Conservation (phyloP, 2,329 filamentous ascomycete genomes). For the Colletotrichum camelliae region DNA sequence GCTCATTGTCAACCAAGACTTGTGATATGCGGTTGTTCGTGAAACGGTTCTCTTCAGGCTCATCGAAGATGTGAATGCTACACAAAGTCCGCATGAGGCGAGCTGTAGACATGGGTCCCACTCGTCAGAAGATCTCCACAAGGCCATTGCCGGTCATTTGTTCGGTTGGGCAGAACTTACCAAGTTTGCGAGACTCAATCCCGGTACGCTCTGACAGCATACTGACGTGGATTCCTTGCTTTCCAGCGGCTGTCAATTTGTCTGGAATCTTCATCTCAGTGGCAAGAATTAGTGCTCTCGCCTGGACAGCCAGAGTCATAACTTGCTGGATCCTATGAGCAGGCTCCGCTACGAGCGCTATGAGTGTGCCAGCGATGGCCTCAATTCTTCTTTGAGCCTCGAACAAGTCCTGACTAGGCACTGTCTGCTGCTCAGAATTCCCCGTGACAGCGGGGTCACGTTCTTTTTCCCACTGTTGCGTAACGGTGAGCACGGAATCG, state of each 20-base stretch:
- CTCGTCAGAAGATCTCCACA: background rate
- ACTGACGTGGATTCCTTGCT: conserved; percentile 30
- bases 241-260: conserved; percentile 29
- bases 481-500: background rate
- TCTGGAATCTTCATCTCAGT: conserved; percentile 37
- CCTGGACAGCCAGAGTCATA: conserved; percentile 37
- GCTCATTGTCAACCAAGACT: conserved; percentile 37
- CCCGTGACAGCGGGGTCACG: background rate
- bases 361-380: conserved; percentile 35
- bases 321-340: conserved; percentile 35
- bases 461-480: background rate
- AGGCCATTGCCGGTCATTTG: background rate
- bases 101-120: conserved; percentile 24
- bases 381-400: conserved; percentile 36
- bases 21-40: conserved; percentile 41
- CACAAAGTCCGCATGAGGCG: conserved; percentile 38
- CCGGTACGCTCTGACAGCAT: conserved; percentile 25
- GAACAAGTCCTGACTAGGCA: conserved; percentile 25
- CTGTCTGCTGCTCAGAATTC: background rate
- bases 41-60: conserved; percentile 32
- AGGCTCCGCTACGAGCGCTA: conserved; percentile 37
- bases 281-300: conserved; percentile 37
- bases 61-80: conserved; percentile 38
- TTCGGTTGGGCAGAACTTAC: conserved; percentile 21
- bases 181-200: conserved; percentile 34